A percentile compares a stretch with the other conserved stretches of the same genome.
Conservation (phyloP, 768 basidiomycete genomes). For the Boletus sensibilis region DNA sequence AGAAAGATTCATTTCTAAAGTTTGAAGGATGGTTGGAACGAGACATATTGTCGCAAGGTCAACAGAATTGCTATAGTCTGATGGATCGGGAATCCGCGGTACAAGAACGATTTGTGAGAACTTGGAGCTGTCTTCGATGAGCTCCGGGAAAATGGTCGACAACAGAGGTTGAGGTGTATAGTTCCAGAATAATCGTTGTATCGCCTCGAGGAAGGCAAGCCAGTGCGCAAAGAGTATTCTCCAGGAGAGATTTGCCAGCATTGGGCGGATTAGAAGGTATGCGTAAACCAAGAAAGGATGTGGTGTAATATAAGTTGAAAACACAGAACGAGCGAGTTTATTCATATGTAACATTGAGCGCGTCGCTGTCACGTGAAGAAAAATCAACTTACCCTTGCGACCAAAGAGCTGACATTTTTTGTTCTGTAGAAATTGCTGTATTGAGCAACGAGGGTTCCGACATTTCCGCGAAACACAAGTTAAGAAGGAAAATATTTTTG, state of each 20-base stretch:
- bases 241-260: slow-evolving; percentile 4
- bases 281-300: neutral
- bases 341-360: neutral
- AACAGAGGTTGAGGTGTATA: slow-evolving; percentile 8
- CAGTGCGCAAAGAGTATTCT: slow-evolving; percentile 13
- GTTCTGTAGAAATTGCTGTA: neutral
- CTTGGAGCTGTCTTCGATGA: slow-evolving; percentile 3
- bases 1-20: neutral
- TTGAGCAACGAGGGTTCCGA: neutral
- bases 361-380: slow-evolving; percentile 20
- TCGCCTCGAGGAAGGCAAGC: slow-evolving; percentile 10
- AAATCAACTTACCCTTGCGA: slow-evolving; percentile 14
- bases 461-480: neutral
- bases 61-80: neutral
- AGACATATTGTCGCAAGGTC: slow-evolving; percentile 6
- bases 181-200: slow-evolving; percentile 11
- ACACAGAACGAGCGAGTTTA: no score
- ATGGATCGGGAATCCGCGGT: neutral
- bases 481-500: no score
- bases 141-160: slow-evolving; percentile 5
- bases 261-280: neutral
- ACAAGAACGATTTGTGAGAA: neutral
- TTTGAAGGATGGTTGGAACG: slow-evolving; percentile 2
- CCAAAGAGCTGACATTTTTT: no score
- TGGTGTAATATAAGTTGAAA: neutral